Evolutionary conservation across 352 stramenopile genomes (phyloP).

Genomic region (Peronospora tabacina): DNA sequence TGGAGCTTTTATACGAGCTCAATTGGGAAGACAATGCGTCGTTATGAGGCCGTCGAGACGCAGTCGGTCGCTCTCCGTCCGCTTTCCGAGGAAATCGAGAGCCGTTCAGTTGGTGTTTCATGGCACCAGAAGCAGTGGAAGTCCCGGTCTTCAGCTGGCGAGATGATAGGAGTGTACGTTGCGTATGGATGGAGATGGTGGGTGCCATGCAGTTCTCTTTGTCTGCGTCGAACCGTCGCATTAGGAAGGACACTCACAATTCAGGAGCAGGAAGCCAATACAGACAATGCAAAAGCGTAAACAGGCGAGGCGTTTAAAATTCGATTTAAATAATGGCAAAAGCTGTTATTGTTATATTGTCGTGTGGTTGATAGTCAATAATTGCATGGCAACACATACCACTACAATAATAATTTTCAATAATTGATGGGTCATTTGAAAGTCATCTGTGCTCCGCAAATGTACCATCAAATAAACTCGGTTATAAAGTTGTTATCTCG

Average conservation of each 20-base stretch:
- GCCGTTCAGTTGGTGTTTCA: conserved; percentile 29
- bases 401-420: too few relatives aligned
- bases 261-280: neutral
- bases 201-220: conserved; percentile 50
- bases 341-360: neutral
- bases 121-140: conserved; percentile 7
- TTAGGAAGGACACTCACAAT: conserved; percentile 7
- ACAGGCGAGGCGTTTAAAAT: neutral
- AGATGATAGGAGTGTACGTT: conserved; percentile 17
- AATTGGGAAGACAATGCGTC: conserved; percentile 14
- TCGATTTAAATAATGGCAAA: neutral
- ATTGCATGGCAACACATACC: too few relatives aligned
- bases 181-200: conserved; percentile 13
- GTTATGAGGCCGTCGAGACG: conserved; percentile 16
- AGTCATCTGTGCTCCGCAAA: too few relatives aligned
- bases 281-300: too few relatives aligned
- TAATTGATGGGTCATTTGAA: too few relatives aligned
- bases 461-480: too few relatives aligned
- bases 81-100: conserved; percentile 29
- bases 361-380: too few relatives aligned
- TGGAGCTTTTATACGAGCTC: conserved; percentile 17
- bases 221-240: conserved; percentile 58
- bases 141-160: conserved; percentile 15
- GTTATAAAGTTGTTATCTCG: too few relatives aligned
- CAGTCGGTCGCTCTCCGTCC: conserved; percentile 12